Conservation (phyloP, 331 rosid species). For the Arachis monticola region DNA sequence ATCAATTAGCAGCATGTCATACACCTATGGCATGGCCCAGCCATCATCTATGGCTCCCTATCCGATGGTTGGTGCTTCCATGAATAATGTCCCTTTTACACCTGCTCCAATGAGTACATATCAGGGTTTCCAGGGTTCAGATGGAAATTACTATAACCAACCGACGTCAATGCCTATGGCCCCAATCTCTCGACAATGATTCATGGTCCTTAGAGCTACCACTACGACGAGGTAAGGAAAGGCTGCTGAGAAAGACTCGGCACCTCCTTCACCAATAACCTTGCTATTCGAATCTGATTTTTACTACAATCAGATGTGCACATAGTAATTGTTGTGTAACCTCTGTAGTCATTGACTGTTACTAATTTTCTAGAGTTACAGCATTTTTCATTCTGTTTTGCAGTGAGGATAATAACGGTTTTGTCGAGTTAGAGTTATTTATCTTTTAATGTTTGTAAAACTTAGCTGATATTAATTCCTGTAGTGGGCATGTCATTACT, state of each 20-base stretch:
- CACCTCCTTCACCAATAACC: conserved; percentile 30
- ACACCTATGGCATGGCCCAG: conserved; percentile 62
- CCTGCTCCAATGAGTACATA: conserved; percentile 62
- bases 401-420: conserved; percentile 31
- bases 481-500: conserved; percentile 33
- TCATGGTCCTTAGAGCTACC: conserved; percentile 29
- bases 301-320: conserved; percentile 62
- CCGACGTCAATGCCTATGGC: conserved; percentile 83
- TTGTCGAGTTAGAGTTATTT: conserved; percentile 43
- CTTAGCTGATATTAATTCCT: conserved; percentile 34
- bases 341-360: conserved; percentile 35
- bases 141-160: conserved; percentile 79
- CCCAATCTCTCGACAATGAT: conserved; percentile 83
- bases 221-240: conserved; percentile 32
- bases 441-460: conserved; percentile 37
- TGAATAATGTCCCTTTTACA: conserved; percentile 54
- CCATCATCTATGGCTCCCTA: conserved; percentile 60
- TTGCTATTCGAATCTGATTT: conserved; percentile 53
- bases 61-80: conserved; percentile 54
- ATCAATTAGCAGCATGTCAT: conserved; percentile 57
- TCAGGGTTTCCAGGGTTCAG: conserved; percentile 86
- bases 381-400: conserved; percentile 26
- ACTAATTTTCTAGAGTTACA: conserved; percentile 42
- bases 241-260: conserved; percentile 32
- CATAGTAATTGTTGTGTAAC: conserved; percentile 63